Evolutionary conservation across 2,329 filamentous ascomycete genomes (phyloP).

Genomic region (Cryphonectria nitschkei): DNA sequence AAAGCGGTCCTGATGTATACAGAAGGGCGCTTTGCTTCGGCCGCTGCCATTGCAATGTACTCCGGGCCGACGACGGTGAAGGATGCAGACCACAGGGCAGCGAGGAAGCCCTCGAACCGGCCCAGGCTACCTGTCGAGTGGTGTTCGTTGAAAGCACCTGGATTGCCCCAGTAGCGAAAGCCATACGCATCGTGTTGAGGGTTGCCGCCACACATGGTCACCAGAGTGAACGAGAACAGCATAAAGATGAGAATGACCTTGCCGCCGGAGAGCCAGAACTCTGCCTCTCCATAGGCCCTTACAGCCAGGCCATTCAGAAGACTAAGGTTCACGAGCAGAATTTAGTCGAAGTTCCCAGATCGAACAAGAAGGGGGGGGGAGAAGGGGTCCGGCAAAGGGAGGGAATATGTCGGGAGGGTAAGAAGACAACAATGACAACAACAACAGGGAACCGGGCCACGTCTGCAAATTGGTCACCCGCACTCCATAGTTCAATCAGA

Average conservation of each 20-base stretch:
- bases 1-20: slow-evolving; percentile 68
- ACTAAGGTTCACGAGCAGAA: slow-evolving; percentile 38
- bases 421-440: neutral
- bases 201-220: slow-evolving; percentile 80
- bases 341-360: slow-evolving; percentile 32
- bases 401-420: neutral
- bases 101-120: slow-evolving; percentile 71
- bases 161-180: slow-evolving; percentile 68
- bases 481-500: neutral
- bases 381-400: neutral
- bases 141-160: slow-evolving; percentile 64
- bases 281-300: slow-evolving; percentile 69
- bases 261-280: slow-evolving; percentile 68
- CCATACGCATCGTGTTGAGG: slow-evolving; percentile 70
- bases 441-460: neutral
- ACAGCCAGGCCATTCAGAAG: slow-evolving; percentile 68
- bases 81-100: slow-evolving; percentile 65
- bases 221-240: slow-evolving; percentile 75
- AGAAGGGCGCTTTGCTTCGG: slow-evolving; percentile 68
- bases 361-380: neutral
- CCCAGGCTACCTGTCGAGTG: slow-evolving; percentile 65
- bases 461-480: neutral
- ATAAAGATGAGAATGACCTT: slow-evolving; percentile 70
- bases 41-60: slow-evolving; percentile 71
- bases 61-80: slow-evolving; percentile 70